phyloP scores from a whole-genome alignment of 1,284 basidiomycete genomes.

The Melampsora occidentalis region DNA sequence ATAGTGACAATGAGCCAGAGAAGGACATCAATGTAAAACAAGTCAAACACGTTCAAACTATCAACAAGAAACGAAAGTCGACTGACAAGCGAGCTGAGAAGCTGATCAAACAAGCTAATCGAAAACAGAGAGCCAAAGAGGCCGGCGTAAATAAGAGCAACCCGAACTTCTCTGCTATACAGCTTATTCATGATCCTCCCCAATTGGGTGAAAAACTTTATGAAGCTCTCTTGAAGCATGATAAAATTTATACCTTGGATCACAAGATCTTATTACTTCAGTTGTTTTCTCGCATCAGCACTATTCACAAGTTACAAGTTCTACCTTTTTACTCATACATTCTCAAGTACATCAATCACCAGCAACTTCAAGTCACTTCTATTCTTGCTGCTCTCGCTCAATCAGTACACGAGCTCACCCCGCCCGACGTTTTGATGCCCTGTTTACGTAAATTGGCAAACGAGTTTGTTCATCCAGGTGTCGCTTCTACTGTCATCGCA shows the following conservation, averaged over 20 bases:
- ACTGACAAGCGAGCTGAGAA: conserved; percentile 74
- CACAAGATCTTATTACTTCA: conserved; percentile 98
- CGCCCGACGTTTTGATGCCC: conserved; percentile 85
- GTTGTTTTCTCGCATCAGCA: conserved; percentile 91
- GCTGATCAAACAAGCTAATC: conserved; percentile 67
- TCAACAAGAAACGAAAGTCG: conserved; percentile 83
- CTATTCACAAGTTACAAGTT: conserved; percentile 85
- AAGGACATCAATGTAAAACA: conserved; percentile 63
- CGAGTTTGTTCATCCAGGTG: conserved; percentile 96
- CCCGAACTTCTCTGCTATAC: conserved; percentile 86
- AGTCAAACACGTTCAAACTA: conserved; percentile 74
- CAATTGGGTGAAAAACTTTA: conserved; percentile 93
- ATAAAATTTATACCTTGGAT: conserved; percentile 89
- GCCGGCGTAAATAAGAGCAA: conserved; percentile 55
- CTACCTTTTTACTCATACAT: conserved; percentile 97
- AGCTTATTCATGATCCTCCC: conserved; percentile 92
- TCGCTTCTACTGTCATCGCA: conserved; percentile 82
- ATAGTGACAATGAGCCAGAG: conserved; percentile 64
- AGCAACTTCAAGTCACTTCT: conserved; percentile 87
- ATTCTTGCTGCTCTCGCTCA: conserved; percentile 94
- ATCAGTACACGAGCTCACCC: conserved; percentile 91
- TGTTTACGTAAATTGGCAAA: conserved; percentile 86
- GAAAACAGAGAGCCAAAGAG: conserved; percentile 63
- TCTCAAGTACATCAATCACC: conserved; percentile 83
- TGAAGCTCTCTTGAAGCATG: conserved; percentile 76